Conservation (phyloP, 306 rosid genomes). For the Malus fusca region DNA sequence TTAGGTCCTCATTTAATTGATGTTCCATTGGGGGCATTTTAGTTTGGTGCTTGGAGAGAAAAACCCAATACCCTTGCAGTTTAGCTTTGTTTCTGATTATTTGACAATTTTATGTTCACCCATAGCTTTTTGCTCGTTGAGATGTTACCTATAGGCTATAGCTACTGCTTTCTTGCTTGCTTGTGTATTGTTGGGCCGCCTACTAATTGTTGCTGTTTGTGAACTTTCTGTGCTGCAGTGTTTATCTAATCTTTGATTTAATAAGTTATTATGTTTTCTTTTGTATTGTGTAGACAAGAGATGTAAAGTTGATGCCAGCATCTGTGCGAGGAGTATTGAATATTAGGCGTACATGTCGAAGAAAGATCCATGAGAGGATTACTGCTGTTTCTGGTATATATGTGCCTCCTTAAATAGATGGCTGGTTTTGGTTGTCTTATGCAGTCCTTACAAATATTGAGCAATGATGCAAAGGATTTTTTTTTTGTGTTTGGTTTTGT, state of each 20-base stretch:
- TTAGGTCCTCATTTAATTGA: background rate
- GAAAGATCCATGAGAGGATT: constrained; percentile 76
- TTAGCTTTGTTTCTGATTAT: background rate
- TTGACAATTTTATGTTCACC: background rate
- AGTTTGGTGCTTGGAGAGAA: background rate
- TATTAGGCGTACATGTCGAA: constrained; percentile 68
- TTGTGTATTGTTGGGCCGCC: background rate
- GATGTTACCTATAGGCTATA: background rate
- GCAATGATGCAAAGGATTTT: background rate
- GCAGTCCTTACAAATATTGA: background rate
- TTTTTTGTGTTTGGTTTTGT: background rate
- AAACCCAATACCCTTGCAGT: background rate
- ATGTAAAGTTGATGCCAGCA: constrained; percentile 66
- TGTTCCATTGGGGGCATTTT: background rate
- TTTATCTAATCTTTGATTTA: background rate
- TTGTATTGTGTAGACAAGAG: constrained; percentile 54
- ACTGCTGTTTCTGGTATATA: constrained; percentile 69
- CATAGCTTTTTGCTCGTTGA: background rate
- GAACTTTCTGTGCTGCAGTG: background rate
- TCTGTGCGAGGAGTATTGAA: constrained; percentile 48
- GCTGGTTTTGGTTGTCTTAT: constrained; percentile 9
- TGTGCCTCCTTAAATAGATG: constrained; percentile 1
- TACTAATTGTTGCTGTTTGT: background rate
- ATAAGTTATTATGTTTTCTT: constrained; percentile 9
- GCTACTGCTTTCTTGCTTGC: background rate